Base-by-base conservation (phyloP, 495 filamentous ascomycete genomes). In the Lentithecium fluviatile region DNA sequence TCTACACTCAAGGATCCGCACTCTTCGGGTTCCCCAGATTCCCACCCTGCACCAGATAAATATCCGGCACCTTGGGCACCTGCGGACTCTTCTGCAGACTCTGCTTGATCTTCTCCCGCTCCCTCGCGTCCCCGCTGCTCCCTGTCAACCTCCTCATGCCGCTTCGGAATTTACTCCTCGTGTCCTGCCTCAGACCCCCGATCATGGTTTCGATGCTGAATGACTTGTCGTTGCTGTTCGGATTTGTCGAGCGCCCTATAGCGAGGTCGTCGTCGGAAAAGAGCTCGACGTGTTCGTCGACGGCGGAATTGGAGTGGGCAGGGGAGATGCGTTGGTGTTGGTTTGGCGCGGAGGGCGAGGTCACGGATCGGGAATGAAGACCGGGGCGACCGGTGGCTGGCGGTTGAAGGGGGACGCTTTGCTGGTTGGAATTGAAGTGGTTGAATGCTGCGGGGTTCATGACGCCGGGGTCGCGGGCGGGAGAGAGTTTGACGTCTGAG, bases 401-500 rank as follows among this genome's bases (percentile, higher is more conserved):
- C 37, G 32, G 51, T 37, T 19, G 46, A 34, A 40, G 32, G 21
- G 25, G 51, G 20, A 25, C 42, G 21, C 2, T 26, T 13, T 11
- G 37, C 13, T 32, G 64, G 4, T n/a, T 45, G n/a, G 54, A 43
- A 52, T 56, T 36, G 69, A 64, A 43, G 64, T 69, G 24, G 65
- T 60, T 76, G 60, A 80, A 79, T 26, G 78, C 78, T 19, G 68
- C 81, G 0, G 86, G 86, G 53, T 79, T 87, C 79, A 88, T 88
- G 1, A 86, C 74, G 26, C 83, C 83, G 20, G 81, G 75, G 60
- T 83, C 75, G 58, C 79, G 75, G 72, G 80, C 66, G 46, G 82
- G 69, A 58, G 81, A 72, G 15, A 79, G 74, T n/a, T 86, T 81
- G 19, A 81, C 78, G 65, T 96, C 91, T 1, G 86, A 82, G 51